Evolutionary conservation across 257 asterid genomes (phyloP).

Genomic region (Przewalskia tangutica): DNA sequence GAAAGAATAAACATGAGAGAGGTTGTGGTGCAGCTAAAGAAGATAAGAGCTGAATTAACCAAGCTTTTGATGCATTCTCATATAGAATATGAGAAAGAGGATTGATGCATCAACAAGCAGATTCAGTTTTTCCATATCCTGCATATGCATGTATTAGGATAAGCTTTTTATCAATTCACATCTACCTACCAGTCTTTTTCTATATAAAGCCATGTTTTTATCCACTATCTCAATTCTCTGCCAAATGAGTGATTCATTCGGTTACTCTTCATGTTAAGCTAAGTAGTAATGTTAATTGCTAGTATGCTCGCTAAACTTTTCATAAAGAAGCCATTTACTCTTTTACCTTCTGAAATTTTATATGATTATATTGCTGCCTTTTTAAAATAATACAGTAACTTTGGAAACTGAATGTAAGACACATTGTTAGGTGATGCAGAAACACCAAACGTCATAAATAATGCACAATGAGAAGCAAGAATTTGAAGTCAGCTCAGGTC

Average conservation of each 20-base stretch:
- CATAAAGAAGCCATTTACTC: too few relatives aligned
- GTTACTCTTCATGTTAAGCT: background rate
- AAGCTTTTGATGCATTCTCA: background rate
- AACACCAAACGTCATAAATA: too few relatives aligned
- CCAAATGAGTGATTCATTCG: background rate
- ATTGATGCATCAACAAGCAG: background rate
- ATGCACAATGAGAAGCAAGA: too few relatives aligned
- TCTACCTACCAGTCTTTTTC: background rate
- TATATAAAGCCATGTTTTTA: background rate
- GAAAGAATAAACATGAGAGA: constrained; percentile 20
- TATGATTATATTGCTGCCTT: background rate
- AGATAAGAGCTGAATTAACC: constrained; percentile 16
- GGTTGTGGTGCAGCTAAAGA: constrained; percentile 9
- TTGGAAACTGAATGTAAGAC: background rate
- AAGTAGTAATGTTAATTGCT: too few relatives aligned
- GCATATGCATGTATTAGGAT: background rate
- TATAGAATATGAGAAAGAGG: background rate
- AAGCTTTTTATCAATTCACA: background rate
- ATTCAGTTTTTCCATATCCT: background rate
- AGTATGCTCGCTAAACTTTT: too few relatives aligned
- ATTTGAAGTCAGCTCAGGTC: too few relatives aligned
- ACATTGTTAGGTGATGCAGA: background rate
- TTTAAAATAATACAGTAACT: too few relatives aligned
- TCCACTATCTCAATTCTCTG: background rate
- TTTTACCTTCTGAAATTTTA: too few relatives aligned